These are phyloP conservation scores for Petunia secreta DNA, from an alignment of 257 asterid genomes.

Conservation along the genomic window DNA sequence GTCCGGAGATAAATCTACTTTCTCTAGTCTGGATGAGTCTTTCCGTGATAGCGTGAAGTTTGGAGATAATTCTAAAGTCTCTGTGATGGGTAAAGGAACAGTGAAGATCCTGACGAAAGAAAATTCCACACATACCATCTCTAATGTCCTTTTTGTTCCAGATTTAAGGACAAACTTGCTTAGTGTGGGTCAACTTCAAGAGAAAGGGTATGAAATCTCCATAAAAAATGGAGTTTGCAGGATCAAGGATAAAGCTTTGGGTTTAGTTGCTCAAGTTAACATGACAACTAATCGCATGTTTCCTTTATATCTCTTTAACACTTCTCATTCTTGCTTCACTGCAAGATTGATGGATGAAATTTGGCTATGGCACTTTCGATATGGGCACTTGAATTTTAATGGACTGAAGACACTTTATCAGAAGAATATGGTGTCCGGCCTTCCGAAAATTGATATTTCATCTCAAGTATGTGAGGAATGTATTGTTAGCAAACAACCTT, in stretches of 20 bases:
- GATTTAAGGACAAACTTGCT: neutral
- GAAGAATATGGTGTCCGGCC: neutral
- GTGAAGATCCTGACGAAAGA: neutral
- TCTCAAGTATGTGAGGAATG: neutral
- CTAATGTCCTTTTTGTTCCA: neutral
- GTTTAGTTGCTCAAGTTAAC: conserved; percentile 8
- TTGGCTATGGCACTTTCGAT: conserved; percentile 25
- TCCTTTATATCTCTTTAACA: neutral
- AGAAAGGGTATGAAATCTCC: neutral
- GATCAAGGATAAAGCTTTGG: neutral
- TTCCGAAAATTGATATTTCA: neutral
- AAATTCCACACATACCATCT: neutral
- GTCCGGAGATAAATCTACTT: neutral
- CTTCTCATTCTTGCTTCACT: neutral
- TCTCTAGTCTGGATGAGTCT: conserved; percentile 8
- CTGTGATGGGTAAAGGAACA: neutral
- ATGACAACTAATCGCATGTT: conserved; percentile 10
- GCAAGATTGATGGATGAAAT: neutral
- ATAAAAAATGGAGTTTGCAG: neutral
- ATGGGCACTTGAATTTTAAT: conserved; percentile 16
- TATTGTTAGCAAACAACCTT: neutral
- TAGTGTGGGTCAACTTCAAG: neutral
- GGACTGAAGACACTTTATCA: neutral
- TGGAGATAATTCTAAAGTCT: neutral
- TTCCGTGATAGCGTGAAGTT: conserved; percentile 14